Conservation (phyloP, 768 basidiomycete species). For the Phanerodontia chrysosporium region DNA sequence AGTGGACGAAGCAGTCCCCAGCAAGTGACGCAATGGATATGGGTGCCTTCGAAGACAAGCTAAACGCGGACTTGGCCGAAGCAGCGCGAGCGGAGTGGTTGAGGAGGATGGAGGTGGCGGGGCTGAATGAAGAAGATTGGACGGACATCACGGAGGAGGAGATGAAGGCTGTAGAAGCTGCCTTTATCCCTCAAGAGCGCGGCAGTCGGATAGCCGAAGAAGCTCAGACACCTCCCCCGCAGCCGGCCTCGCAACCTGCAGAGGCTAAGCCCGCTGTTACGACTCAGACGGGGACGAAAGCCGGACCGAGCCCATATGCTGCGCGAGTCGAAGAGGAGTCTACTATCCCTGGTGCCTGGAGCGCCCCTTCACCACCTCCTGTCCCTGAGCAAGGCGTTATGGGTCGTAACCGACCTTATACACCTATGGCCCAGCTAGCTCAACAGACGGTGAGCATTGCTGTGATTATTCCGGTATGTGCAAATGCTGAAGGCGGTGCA, state of each 20-base stretch:
- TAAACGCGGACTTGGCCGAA: constrained; percentile 8
- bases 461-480: background rate
- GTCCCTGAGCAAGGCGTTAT: background rate
- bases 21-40: background rate
- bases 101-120: constrained; percentile 4
- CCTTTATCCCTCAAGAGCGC: constrained; percentile 7
- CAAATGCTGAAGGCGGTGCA: background rate
- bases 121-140: constrained; percentile 14
- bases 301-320: background rate
- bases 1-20: background rate
- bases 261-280: background rate
- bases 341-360: constrained; percentile 5
- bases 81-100: constrained; percentile 8
- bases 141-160: constrained; percentile 11
- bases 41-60: constrained; percentile 1
- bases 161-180: constrained; percentile 12
- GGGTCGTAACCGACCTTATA: background rate
- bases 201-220: background rate
- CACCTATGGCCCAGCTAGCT: background rate
- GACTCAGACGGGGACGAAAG: too few relatives aligned
- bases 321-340: constrained; percentile 1
- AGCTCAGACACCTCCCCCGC: background rate
- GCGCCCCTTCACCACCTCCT: background rate
- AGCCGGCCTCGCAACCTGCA: background rate
- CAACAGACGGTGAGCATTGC: background rate